Evolutionary conservation across 2,329 filamentous ascomycete genomes (phyloP).

Genomic region (Rutstroemia sp.): DNA sequence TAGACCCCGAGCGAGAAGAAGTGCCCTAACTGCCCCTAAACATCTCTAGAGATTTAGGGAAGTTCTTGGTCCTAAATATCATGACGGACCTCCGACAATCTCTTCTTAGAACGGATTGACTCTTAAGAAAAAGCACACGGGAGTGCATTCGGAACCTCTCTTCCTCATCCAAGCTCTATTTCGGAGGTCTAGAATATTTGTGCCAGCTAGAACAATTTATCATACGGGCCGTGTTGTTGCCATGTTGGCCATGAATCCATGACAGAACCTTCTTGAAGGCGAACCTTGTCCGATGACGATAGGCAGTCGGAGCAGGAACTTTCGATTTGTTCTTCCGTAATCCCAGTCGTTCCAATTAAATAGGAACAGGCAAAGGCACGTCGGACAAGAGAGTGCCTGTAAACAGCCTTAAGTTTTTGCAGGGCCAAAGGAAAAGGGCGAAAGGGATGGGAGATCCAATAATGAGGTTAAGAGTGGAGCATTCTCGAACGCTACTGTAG

Average conservation of each 20-base stretch:
- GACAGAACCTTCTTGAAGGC: too few species aligned
- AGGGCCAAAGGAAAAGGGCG: neutral
- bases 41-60: neutral
- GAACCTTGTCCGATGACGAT: neutral
- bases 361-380: neutral
- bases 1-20: too few species aligned
- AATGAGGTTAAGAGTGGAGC: neutral
- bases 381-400: neutral
- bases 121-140: neutral
- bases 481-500: neutral
- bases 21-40: neutral
- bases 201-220: too few species aligned
- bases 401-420: neutral
- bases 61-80: neutral
- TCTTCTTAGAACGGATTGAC: neutral
- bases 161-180: neutral
- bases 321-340: conserved; percentile 9
- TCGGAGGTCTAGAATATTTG: too few species aligned
- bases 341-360: conserved; percentile 1
- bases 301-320: neutral
- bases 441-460: neutral
- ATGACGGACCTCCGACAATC: neutral
- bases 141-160: neutral
- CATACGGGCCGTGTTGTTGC: too few species aligned
- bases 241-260: too few species aligned